Percentiles rank a stretch among this genome's conserved stretches.
Conservation (phyloP, 2,329 filamentous ascomycete species). For the Colletotrichum somersetense region DNA sequence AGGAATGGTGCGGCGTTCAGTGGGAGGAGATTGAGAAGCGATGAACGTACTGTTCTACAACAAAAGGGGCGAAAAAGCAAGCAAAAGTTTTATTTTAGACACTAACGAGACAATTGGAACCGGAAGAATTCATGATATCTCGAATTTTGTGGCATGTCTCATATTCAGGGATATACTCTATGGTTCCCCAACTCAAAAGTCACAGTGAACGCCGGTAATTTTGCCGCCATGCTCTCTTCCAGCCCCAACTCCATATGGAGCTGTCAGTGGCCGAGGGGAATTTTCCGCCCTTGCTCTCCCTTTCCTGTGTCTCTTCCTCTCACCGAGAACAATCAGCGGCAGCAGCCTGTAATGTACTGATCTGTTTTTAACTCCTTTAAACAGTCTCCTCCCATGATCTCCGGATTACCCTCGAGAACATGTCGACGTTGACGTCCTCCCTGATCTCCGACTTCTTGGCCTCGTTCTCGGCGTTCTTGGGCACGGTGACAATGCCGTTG, state of each 20-base stretch:
- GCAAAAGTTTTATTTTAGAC: slow-evolving; percentile 11
- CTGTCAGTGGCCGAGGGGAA: slow-evolving; percentile 33
- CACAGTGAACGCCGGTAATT: slow-evolving; percentile 43
- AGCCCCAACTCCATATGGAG: slow-evolving; percentile 42
- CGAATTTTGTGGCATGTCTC: slow-evolving; percentile 40
- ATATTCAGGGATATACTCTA: slow-evolving; percentile 43
- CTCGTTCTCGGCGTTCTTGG: slow-evolving; percentile 96
- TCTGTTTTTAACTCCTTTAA: slow-evolving; percentile 51
- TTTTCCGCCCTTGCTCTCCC: slow-evolving; percentile 21
- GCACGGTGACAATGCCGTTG: slow-evolving; percentile 77
- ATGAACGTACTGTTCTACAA: slow-evolving; percentile 44
- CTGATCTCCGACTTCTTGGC: slow-evolving; percentile 94
- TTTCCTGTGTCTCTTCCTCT: slow-evolving; percentile 19
- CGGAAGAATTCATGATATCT: slow-evolving; percentile 28
- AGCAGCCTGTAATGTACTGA: not conserved
- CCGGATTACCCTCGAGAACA: slow-evolving; percentile 83
- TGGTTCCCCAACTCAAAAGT: slow-evolving; percentile 43
- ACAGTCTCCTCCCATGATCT: slow-evolving; percentile 88
- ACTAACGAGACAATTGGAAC: not conserved
- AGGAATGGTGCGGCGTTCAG: slow-evolving; percentile 98
- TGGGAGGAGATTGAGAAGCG: slow-evolving; percentile 82
- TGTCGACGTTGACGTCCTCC: slow-evolving; percentile 93
- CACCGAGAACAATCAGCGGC: not conserved
- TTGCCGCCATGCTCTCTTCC: slow-evolving; percentile 43
- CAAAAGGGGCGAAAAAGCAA: slow-evolving; percentile 44